Evolutionary conservation across 306 rosid genomes (phyloP).

Genomic region (Castanopsis chinensis): DNA sequence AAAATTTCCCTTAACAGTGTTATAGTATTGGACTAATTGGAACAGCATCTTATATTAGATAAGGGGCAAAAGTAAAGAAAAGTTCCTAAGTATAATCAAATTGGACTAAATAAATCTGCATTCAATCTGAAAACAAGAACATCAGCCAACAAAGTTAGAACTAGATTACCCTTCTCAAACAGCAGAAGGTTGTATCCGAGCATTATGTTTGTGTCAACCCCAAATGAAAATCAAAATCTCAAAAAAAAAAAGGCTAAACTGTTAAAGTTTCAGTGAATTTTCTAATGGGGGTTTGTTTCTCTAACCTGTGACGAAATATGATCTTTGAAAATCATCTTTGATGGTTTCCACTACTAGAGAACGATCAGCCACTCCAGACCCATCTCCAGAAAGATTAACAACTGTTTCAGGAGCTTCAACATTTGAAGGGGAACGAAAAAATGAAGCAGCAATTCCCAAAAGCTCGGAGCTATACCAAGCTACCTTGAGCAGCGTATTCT

Average conservation of each 20-base stretch:
- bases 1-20: too few relatives aligned
- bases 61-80: background rate
- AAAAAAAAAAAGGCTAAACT: background rate
- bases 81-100: background rate
- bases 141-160: background rate
- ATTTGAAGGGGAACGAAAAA: constrained; percentile 51
- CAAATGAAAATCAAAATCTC: background rate
- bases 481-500: constrained; percentile 65
- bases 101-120: background rate
- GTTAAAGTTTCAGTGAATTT: background rate
- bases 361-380: constrained; percentile 52
- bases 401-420: constrained; percentile 38
- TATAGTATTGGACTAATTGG: background rate
- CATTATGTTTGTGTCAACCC: background rate
- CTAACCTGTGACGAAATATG: constrained; percentile 66
- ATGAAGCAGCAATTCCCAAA: constrained; percentile 82
- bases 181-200: background rate
- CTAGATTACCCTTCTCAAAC: background rate
- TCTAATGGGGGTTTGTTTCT: background rate
- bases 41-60: background rate
- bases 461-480: constrained; percentile 96
- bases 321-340: constrained; percentile 49
- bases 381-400: constrained; percentile 41
- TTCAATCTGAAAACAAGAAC: background rate
- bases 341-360: constrained; percentile 41